Percentiles rank a stretch among this genome's conserved stretches.
phyloP scores from a whole-genome alignment of 1,139 yeast species.

The Hyphopichia wangnamkhiaoensis region DNA sequence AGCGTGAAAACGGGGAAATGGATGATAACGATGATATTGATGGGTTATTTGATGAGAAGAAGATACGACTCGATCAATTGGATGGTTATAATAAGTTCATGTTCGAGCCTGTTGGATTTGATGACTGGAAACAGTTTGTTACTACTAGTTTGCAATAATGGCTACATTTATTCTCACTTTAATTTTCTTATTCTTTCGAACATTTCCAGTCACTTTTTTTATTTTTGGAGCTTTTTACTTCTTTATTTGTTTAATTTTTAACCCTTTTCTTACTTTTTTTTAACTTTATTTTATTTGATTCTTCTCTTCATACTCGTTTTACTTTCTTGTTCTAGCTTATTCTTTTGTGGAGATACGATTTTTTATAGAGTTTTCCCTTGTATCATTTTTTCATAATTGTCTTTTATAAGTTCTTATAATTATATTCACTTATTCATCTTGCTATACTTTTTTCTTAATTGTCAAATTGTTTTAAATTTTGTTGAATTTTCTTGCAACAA shows the following conservation, averaged over 20 bases:
- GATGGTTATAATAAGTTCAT: conserved; percentile 23
- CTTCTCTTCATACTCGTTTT: not conserved
- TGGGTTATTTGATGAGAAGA: conserved; percentile 38
- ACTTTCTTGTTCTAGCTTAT: not conserved
- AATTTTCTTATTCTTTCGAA: not conserved
- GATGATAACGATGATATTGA: conserved; percentile 34
- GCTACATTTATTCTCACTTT: not conserved
- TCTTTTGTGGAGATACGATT: not conserved
- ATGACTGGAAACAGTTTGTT: conserved; percentile 40
- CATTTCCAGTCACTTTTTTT: not conserved
- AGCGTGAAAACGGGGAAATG: conserved; percentile 26
- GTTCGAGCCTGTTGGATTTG: conserved; percentile 39
- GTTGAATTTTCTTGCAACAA: no score
- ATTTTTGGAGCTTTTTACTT: not conserved
- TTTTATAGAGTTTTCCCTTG: not conserved
- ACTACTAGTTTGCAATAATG: conserved; percentile 16
- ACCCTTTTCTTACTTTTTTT: not conserved
- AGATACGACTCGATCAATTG: conserved; percentile 23
- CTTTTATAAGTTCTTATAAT: no score
- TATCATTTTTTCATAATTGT: not conserved
- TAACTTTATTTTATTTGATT: not conserved
- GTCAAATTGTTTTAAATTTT: no score
- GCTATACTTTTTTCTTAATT: no score
- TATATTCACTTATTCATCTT: no score
- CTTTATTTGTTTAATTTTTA: not conserved